Evolutionary conservation across 148 eudicot genomes (phyloP).

Genomic region (Nepenthes mirabilis): DNA sequence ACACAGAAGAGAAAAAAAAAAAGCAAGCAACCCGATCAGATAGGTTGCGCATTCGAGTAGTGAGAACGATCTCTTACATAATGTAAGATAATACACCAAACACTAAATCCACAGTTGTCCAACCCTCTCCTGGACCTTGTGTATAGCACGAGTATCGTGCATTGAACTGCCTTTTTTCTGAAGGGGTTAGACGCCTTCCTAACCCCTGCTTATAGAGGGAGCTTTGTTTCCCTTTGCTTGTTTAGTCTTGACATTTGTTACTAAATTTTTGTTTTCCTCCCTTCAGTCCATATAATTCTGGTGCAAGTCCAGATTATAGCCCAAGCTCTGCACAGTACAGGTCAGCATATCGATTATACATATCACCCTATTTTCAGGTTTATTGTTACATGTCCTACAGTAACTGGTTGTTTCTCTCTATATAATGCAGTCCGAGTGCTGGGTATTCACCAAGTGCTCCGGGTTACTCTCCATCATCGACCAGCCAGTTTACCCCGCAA

Average conservation of each 20-base stretch:
- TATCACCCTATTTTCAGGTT: background rate
- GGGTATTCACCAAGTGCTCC: constrained; percentile 38
- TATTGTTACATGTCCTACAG: background rate
- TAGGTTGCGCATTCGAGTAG: too few species aligned
- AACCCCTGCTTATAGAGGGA: too few species aligned
- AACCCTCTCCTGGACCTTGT: too few species aligned
- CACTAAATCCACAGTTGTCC: too few species aligned
- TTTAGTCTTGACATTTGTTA: background rate
- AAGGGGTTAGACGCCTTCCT: too few species aligned
- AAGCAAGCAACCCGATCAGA: too few species aligned
- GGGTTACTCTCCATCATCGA: constrained; percentile 35
- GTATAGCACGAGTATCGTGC: too few species aligned
- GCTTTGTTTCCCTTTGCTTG: background rate
- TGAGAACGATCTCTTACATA: too few species aligned
- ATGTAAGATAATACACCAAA: too few species aligned
- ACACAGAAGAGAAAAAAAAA: too few species aligned
- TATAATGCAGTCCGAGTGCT: constrained; percentile 29
- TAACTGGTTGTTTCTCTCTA: background rate
- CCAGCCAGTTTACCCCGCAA: constrained; percentile 33
- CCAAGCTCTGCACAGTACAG: constrained; percentile 46
- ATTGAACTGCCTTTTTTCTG: too few species aligned
- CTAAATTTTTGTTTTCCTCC: constrained; percentile 3
- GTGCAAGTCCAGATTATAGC: constrained; percentile 37
- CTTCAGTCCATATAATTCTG: constrained; percentile 31
- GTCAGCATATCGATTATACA: constrained; percentile 7